Evolutionary conservation across 768 basidiomycete genomes (phyloP).

Genomic region (Collybia nuda): DNA sequence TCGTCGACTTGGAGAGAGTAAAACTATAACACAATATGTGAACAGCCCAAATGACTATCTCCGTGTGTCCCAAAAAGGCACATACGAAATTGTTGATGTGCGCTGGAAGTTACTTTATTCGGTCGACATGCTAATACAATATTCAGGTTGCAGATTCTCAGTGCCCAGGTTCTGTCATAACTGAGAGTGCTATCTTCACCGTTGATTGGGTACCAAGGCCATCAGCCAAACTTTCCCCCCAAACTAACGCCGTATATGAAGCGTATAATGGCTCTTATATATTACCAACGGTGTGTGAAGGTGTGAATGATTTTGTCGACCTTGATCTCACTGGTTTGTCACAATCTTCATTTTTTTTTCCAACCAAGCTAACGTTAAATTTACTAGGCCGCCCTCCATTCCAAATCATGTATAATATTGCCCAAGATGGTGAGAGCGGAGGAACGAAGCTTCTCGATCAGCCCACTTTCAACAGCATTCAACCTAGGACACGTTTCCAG

Average conservation of each 20-base stretch:
- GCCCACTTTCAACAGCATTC: constrained; percentile 83
- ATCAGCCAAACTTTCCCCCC: constrained; percentile 61
- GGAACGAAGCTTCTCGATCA: constrained; percentile 73
- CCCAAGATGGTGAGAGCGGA: constrained; percentile 63
- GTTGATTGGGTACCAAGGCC: constrained; percentile 85
- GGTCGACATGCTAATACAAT: constrained; percentile 13
- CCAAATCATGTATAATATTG: constrained; percentile 89
- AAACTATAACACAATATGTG: constrained; percentile 39
- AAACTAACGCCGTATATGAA: constrained; percentile 56
- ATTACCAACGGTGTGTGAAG: constrained; percentile 79
- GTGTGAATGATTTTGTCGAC: constrained; percentile 77
- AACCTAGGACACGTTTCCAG: constrained; percentile 76
- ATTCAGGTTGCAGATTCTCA: constrained; percentile 78
- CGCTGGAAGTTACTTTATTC: constrained; percentile 15
- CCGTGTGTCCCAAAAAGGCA: constrained; percentile 69
- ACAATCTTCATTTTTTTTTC: background rate
- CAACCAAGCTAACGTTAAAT: background rate
- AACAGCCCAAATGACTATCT: constrained; percentile 71
- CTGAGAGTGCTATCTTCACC: constrained; percentile 59
- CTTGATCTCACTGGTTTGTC: constrained; percentile 73
- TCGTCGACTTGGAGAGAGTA: constrained; percentile 46
- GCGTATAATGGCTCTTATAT: constrained; percentile 72
- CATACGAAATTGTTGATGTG: constrained; percentile 74
- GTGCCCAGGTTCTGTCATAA: constrained; percentile 74
- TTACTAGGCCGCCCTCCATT: constrained; percentile 85